These are phyloP conservation scores for Bondarzewia mesenterica DNA, from an alignment of 1,284 basidiomycete species.

Conservation along the genomic window DNA sequence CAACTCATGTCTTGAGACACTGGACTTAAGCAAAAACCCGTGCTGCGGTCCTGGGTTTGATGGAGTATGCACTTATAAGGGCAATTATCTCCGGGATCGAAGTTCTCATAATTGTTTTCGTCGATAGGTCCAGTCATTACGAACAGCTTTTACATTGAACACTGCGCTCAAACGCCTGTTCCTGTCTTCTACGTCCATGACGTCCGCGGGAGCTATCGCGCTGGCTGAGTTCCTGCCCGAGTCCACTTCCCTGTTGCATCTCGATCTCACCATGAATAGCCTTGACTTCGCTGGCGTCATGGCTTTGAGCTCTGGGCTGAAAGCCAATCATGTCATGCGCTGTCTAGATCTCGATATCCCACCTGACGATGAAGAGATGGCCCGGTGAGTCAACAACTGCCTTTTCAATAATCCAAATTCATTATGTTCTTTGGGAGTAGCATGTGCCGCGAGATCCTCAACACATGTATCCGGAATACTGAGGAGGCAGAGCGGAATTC, in stretches of 20 bases:
- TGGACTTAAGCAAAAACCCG: conserved; percentile 90
- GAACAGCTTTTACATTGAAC: conserved; percentile 91
- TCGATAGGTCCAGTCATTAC: conserved; percentile 72
- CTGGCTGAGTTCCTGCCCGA: conserved; percentile 96
- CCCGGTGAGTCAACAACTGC: conserved; percentile 50
- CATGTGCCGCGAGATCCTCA: conserved; percentile 72
- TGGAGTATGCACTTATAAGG: conserved; percentile 53
- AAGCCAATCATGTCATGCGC: conserved; percentile 77
- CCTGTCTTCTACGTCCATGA: conserved; percentile 77
- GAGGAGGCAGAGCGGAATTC: conserved; percentile 63
- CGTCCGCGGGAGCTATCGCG: conserved; percentile 84
- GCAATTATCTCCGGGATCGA: background rate
- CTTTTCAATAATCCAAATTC: conserved; percentile 15
- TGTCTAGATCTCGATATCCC: conserved; percentile 93
- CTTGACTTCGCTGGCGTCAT: conserved; percentile 89
- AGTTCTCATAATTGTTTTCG: conserved; percentile 1
- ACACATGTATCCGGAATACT: conserved; percentile 85
- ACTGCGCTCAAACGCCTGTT: conserved; percentile 89
- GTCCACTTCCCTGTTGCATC: conserved; percentile 78
- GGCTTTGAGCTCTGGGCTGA: conserved; percentile 82
- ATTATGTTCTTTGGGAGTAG: conserved; percentile 23
- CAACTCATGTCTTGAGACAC: conserved; percentile 88
- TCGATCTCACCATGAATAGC: conserved; percentile 77
- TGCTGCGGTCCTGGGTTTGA: conserved; percentile 84
- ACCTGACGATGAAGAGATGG: conserved; percentile 82